phyloP scores from a whole-genome alignment of 139 green algal species.

The Limnomonas spitsbergensis region DNA sequence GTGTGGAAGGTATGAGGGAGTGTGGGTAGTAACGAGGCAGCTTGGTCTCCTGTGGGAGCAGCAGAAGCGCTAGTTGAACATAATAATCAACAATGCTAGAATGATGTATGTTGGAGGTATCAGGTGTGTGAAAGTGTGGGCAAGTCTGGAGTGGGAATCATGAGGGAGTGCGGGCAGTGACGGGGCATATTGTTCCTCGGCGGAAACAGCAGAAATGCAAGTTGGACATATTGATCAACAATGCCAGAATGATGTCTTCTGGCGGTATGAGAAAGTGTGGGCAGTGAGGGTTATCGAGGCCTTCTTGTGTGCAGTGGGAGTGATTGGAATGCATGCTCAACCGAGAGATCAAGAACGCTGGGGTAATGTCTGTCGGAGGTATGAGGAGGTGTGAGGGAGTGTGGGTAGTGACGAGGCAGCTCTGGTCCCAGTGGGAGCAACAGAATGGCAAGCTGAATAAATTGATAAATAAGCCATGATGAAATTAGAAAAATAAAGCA shows the following conservation, averaged over 20 bases:
- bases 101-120: conserved; percentile 29
- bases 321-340: conserved; percentile 56
- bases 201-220: conserved; percentile 53
- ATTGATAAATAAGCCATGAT: conserved; percentile 87
- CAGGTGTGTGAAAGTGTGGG: no score
- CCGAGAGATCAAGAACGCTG: conserved; percentile 86
- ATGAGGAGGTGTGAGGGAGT: no score
- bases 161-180: no score
- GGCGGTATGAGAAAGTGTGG: not conserved
- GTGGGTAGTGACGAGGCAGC: no score
- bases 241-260: conserved; percentile 64
- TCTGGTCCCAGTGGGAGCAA: conserved; percentile 56
- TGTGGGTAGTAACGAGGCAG: no score
- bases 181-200: conserved; percentile 51
- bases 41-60: conserved; percentile 64
- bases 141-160: no score
- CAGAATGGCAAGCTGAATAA: conserved; percentile 61
- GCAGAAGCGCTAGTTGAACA: conserved; percentile 57
- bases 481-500: no score
- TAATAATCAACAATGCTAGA: conserved; percentile 88
- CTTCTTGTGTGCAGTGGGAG: conserved; percentile 63
- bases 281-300: no score
- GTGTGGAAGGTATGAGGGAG: no score
- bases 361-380: conserved; percentile 38
- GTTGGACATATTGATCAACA: conserved; percentile 86